A percentile compares a stretch with the other conserved stretches of the same genome.
Conservation (phyloP, 257 asterid genomes). For the Solanum medicagineum region DNA sequence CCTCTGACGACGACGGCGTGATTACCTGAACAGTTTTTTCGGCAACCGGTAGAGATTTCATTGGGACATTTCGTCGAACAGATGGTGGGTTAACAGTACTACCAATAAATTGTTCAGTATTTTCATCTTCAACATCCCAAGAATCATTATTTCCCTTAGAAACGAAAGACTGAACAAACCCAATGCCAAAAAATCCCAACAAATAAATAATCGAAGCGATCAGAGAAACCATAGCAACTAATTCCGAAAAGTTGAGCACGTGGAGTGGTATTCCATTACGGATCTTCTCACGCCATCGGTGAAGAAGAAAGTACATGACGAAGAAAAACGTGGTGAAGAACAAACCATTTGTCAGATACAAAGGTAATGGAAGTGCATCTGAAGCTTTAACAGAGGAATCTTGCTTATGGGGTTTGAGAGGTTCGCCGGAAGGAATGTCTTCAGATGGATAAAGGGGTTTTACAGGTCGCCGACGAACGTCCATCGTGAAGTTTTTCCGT, state of each 20-base stretch:
- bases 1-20: background rate
- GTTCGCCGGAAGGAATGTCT: conserved; percentile 13
- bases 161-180: conserved; percentile 16
- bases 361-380: conserved; percentile 19
- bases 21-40: conserved; percentile 6
- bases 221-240: background rate
- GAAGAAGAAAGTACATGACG: background rate
- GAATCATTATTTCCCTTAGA: conserved; percentile 8
- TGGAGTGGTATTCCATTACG: background rate
- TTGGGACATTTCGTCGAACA: background rate
- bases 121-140: conserved; percentile 28
- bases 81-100: background rate
- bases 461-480: conserved; percentile 22
- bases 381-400: conserved; percentile 8
- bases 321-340: conserved; percentile 5
- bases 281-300: background rate
- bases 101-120: background rate
- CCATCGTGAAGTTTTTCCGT: conserved; percentile 7
- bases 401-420: conserved; percentile 4
- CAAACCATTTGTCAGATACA: conserved; percentile 22
- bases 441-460: background rate
- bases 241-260: background rate
- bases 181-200: background rate
- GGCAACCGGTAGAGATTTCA: background rate
- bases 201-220: background rate